A percentile compares a stretch with the other conserved stretches of the same genome.
These are phyloP conservation scores for Tolypocladium paradoxum DNA, from an alignment of 2,329 filamentous ascomycete species.

Conservation along the genomic window DNA sequence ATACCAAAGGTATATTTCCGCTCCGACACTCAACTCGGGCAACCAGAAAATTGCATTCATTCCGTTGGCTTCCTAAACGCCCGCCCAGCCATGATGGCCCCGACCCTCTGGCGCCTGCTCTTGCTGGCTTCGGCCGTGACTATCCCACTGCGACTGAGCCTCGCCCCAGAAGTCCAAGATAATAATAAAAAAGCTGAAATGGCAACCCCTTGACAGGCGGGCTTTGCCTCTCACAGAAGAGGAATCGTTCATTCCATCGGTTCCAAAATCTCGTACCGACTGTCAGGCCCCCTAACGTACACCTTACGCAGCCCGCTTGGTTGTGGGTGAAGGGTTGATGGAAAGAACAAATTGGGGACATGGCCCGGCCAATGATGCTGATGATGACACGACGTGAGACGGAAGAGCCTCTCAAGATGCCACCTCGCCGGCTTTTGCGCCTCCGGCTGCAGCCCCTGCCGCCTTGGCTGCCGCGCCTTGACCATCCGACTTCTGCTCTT, in stretches of 20 bases:
- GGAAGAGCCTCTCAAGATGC: not conserved
- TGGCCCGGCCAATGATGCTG: not conserved
- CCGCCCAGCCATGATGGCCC: not conserved
- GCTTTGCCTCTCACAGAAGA: not conserved
- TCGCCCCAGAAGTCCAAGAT: not conserved
- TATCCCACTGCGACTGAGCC: not conserved
- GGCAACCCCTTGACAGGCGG: not conserved
- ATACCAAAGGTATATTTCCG: not conserved
- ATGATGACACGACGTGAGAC: not conserved
- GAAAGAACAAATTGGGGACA: not conserved
- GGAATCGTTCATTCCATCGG: not conserved
- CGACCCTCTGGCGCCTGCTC: no score
- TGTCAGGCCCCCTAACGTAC: not conserved
- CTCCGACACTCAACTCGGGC: not conserved
- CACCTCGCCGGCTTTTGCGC: not conserved
- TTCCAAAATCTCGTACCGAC: not conserved
- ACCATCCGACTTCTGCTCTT: slow-evolving; percentile 2
- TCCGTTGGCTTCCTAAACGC: not conserved
- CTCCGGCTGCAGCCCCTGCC: slow-evolving; percentile 1
- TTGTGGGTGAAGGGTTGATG: not conserved
- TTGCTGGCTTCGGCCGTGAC: not conserved
- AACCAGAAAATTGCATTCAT: not conserved
- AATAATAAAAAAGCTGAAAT: no score
- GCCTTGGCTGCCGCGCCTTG: slow-evolving; percentile 4
- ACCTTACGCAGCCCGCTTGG: not conserved